Evolutionary conservation across 768 basidiomycete genomes (phyloP).

Genomic region (Podaxis sp.): DNA sequence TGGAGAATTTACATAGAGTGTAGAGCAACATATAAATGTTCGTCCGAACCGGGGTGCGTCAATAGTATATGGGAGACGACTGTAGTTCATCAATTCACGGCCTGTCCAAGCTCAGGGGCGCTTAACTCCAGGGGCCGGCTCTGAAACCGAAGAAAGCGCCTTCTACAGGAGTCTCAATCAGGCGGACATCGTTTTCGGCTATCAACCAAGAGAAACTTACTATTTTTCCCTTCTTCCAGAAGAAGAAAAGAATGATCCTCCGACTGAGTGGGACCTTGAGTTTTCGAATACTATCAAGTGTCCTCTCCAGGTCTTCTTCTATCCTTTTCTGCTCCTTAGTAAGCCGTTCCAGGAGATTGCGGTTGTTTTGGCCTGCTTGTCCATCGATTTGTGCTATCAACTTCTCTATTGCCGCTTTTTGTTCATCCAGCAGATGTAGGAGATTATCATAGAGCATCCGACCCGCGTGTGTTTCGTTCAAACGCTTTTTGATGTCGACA

Average conservation of each 20-base stretch:
- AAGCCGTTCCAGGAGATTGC: neutral
- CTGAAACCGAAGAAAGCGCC: neutral
- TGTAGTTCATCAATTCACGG: no score
- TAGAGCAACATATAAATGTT: no score
- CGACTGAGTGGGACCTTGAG: constrained; percentile 1
- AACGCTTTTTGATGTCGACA: constrained; percentile 1
- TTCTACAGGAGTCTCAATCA: neutral
- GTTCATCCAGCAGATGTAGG: constrained; percentile 1
- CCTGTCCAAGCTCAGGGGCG: no score
- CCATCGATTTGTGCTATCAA: neutral
- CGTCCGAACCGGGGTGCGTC: no score
- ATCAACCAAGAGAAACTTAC: neutral
- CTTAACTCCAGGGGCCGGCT: neutral
- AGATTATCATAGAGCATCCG: constrained; percentile 4
- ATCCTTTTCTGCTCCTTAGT: neutral
- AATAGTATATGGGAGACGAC: no score
- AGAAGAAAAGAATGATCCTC: neutral
- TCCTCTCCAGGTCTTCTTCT: neutral
- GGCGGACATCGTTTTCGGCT: neutral
- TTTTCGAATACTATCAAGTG: neutral
- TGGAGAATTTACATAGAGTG: no score
- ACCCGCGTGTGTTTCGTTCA: constrained; percentile 5
- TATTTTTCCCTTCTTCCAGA: constrained; percentile 7
- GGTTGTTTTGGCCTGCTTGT: neutral
- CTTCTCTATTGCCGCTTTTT: neutral